Evolutionary conservation across 805 yeast genomes (phyloP), one percentile per base, ranked within the genome.

Genomic region (Cyberlindnera galapagoensis): DNA sequence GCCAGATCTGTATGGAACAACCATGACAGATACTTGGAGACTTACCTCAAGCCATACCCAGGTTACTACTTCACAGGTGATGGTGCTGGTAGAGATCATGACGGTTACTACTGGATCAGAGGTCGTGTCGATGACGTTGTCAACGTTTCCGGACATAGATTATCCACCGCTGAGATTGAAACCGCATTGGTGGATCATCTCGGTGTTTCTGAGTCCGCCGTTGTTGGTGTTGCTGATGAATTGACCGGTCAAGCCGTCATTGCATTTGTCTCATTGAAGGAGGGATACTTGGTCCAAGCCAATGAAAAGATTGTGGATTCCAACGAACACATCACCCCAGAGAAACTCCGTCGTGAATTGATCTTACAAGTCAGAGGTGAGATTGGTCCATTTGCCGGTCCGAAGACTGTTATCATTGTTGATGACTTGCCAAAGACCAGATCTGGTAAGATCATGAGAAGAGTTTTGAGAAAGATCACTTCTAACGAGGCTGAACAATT

Each of bases 121-220:
- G 98, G 98, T 52, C 81, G 98, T 62, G 97, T 92, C 43, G 97
- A 92, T 59, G 98, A 92, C 53, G 97, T 92, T 38, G 98, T 90
- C 47, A 92, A 92, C 56, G 97, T 92, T 24, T 80, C 94, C 33
- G 98, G 98, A 46, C 98, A 92, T 65, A 80, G 98, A 62, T 71
- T 92, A 47, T 86, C 97, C n/a, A 90, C 98, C 28, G 94, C 97
- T 16, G 98, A 92, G 65, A 92, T 92, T 49, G 98, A 92, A 65
- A 81, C 95, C 26, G 92, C 95, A 22, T 67, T 88, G 50, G 70
- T 77, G 44, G 87, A 80, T 54, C 86, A 85, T 63, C 67, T 68
- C 22, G 67, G 72, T 44, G 96, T 92, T 33, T 81, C 86, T 28
- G 98, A 92, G 65, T 69, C 90, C 49, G 98, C 98, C n/a, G 97